phyloP scores from a whole-genome alignment of 352 stramenopile genomes.

The Phytophthora europaea region DNA sequence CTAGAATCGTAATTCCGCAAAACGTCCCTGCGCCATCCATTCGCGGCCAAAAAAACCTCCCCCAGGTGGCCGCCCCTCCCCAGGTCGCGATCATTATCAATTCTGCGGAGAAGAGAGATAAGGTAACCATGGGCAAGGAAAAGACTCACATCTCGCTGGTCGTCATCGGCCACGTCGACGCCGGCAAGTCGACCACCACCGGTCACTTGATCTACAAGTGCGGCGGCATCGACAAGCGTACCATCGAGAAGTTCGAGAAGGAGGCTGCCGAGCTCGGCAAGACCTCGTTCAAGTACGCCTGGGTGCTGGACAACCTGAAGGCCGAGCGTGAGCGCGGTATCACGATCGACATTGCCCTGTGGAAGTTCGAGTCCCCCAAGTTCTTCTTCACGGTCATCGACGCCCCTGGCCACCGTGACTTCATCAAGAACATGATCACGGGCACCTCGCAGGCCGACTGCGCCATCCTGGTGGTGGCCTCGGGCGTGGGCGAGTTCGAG shows the following conservation, averaged over 20 bases:
- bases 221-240: conserved; percentile 98
- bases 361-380: conserved; percentile 98
- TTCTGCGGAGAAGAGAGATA: conserved; percentile 56
- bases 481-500: conserved; percentile 94
- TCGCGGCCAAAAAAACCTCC: background rate
- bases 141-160: conserved; percentile 94
- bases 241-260: conserved; percentile 99
- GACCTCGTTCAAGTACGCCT: conserved; percentile 99
- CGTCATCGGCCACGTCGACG: conserved; percentile 98
- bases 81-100: conserved; percentile 51
- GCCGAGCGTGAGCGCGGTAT: conserved; percentile 98
- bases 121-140: conserved; percentile 66
- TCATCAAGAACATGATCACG: conserved; percentile 99
- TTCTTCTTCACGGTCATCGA: conserved; percentile 99
- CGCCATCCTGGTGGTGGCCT: conserved; percentile 96
- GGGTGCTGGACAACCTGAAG: conserved; percentile 99
- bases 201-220: conserved; percentile 99
- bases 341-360: conserved; percentile 98
- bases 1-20: conserved; percentile 36
- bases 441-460: conserved; percentile 98
- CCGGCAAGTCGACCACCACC: conserved; percentile 97
- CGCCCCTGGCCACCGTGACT: conserved; percentile 97
- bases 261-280: conserved; percentile 98
- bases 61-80: background rate
- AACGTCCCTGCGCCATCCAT: conserved; percentile 48